Evolutionary conservation across 2,329 filamentous ascomycete species (phyloP).

Genomic region (Fonsecaea pugnacius): DNA sequence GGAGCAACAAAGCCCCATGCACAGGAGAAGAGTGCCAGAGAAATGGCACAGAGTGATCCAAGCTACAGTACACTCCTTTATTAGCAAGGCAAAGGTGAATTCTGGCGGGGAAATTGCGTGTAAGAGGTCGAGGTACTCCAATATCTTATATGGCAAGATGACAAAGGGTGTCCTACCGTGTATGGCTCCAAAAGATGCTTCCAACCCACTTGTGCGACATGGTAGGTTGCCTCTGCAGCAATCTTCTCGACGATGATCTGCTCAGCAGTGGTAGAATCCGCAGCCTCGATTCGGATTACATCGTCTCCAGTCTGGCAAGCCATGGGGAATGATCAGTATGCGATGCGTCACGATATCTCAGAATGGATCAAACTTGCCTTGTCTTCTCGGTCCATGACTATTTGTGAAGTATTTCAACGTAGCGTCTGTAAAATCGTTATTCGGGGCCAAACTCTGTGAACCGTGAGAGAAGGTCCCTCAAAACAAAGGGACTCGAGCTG

Average conservation of each 20-base stretch:
- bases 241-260: background rate
- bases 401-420: background rate
- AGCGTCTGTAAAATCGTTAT: no score
- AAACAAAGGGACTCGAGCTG: background rate
- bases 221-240: background rate
- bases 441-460: no score
- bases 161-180: background rate
- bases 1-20: constrained; percentile 25
- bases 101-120: no score
- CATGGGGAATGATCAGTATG: no score
- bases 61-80: background rate
- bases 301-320: background rate
- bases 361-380: background rate
- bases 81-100: background rate
- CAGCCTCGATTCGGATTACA: background rate
- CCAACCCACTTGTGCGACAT: background rate
- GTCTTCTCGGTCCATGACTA: background rate
- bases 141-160: no score
- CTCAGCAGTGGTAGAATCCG: background rate
- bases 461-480: background rate
- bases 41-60: constrained; percentile 3
- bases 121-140: no score
- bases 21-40: background rate
- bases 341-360: no score
- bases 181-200: background rate